Evolutionary conservation across 768 basidiomycete genomes (phyloP).

Genomic region (Tricholoma bakamatsutake): DNA sequence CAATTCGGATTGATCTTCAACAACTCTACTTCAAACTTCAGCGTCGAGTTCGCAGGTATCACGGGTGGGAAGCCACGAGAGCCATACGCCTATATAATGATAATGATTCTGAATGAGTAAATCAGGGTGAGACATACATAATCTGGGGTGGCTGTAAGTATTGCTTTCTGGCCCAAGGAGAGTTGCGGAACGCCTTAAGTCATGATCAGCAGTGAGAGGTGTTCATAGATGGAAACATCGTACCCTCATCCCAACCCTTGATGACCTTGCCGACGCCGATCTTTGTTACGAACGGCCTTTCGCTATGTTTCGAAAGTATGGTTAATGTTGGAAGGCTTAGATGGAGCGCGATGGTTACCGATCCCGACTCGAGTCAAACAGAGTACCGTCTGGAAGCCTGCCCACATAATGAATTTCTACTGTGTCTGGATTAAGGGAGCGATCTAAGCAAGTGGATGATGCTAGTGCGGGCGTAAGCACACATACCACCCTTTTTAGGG

Average conservation of each 20-base stretch:
- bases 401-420: constrained; percentile 81
- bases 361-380: constrained; percentile 74
- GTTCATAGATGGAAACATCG: constrained; percentile 14
- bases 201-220: constrained; percentile 9
- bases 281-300: constrained; percentile 54
- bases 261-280: constrained; percentile 84
- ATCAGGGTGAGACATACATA: constrained; percentile 45
- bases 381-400: constrained; percentile 52
- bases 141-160: constrained; percentile 64
- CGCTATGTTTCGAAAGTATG: constrained; percentile 30
- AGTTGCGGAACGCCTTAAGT: constrained; percentile 66
- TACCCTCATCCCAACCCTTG: constrained; percentile 88
- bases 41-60: constrained; percentile 70
- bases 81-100: constrained; percentile 57
- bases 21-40: constrained; percentile 83
- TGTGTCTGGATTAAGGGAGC: constrained; percentile 39
- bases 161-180: constrained; percentile 71
- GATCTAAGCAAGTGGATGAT: constrained; percentile 9
- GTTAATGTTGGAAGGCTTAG: constrained; percentile 1
- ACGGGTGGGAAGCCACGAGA: constrained; percentile 68
- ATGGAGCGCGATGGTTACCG: constrained; percentile 41
- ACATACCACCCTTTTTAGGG: constrained; percentile 69
- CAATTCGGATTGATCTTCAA: constrained; percentile 60
- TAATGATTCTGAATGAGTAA: constrained; percentile 1
- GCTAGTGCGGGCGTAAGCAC: background rate